phyloP scores from a whole-genome alignment of 2,329 filamentous ascomycete species.

The Rosellinia necatrix region DNA sequence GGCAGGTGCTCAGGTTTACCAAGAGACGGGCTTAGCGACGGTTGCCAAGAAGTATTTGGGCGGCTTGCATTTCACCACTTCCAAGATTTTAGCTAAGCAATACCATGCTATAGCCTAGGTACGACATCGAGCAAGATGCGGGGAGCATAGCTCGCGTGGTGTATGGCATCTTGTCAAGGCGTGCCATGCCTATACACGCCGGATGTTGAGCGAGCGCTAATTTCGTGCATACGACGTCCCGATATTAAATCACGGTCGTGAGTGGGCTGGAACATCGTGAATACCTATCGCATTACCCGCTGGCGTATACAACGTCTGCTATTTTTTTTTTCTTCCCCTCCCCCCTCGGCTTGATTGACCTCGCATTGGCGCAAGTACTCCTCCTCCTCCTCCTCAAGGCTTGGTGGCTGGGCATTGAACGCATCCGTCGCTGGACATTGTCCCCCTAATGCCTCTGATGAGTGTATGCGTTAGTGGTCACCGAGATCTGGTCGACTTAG shows the following conservation, averaged over 20 bases:
- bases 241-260: conserved; percentile 39
- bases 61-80: conserved; percentile 16
- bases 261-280: conserved; percentile 35
- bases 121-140: background rate
- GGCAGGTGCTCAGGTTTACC: background rate
- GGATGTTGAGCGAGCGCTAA: conserved; percentile 32
- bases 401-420: conserved; percentile 17
- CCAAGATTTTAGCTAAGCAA: conserved; percentile 25
- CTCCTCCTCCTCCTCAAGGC: conserved; percentile 21
- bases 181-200: conserved; percentile 33
- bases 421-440: conserved; percentile 9
- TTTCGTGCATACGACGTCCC: conserved; percentile 33
- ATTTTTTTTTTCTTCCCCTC: background rate
- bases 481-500: background rate
- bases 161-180: conserved; percentile 33
- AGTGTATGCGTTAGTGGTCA: background rate
- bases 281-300: conserved; percentile 27
- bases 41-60: conserved; percentile 17
- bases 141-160: conserved; percentile 20
- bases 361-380: background rate
- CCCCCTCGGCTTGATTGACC: background rate
- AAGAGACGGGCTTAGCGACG: conserved; percentile 2
- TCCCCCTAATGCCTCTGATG: conserved; percentile 21
- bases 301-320: conserved; percentile 7
- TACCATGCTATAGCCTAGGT: conserved; percentile 14